Evolutionary conservation across 208 protist species (phyloP).

Genomic region (Leishmania guyanensis): DNA sequence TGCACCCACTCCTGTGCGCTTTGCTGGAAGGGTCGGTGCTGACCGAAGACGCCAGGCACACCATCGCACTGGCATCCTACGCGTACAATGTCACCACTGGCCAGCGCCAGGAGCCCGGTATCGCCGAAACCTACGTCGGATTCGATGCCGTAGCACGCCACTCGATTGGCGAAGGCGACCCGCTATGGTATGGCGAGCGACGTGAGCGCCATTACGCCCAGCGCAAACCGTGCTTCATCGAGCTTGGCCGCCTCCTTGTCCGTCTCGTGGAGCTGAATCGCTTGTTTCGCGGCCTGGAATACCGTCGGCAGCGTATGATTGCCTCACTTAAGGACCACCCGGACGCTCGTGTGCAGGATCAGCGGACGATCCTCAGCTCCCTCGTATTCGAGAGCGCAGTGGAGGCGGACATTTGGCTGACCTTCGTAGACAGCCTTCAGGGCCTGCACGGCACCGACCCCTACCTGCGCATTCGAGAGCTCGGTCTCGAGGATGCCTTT

Average conservation of each 20-base stretch:
- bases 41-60: conserved; percentile 57
- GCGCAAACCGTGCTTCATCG: conserved; percentile 85
- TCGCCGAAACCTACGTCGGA: conserved; percentile 68
- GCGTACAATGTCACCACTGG: conserved; percentile 77
- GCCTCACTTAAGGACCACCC: conserved; percentile 58
- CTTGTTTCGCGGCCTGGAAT: conserved; percentile 73
- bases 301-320: conserved; percentile 66
- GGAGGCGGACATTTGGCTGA: conserved; percentile 81
- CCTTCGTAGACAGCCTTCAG: conserved; percentile 59
- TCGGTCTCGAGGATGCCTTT: conserved; percentile 76
- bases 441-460: conserved; percentile 27
- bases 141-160: conserved; percentile 45
- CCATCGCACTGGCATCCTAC: conserved; percentile 55
- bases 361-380: conserved; percentile 48
- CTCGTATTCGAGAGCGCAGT: conserved; percentile 75
- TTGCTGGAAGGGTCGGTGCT: conserved; percentile 65
- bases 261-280: conserved; percentile 80
- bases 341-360: conserved; percentile 67
- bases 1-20: conserved; percentile 75
- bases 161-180: conserved; percentile 67
- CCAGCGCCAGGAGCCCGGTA: conserved; percentile 58
- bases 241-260: conserved; percentile 78
- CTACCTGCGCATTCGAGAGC: conserved; percentile 47
- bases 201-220: conserved; percentile 40
- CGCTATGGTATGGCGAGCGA: conserved; percentile 44